phyloP scores from a whole-genome alignment of 1,139 yeast species.

The Blastobotrys niveus region DNA sequence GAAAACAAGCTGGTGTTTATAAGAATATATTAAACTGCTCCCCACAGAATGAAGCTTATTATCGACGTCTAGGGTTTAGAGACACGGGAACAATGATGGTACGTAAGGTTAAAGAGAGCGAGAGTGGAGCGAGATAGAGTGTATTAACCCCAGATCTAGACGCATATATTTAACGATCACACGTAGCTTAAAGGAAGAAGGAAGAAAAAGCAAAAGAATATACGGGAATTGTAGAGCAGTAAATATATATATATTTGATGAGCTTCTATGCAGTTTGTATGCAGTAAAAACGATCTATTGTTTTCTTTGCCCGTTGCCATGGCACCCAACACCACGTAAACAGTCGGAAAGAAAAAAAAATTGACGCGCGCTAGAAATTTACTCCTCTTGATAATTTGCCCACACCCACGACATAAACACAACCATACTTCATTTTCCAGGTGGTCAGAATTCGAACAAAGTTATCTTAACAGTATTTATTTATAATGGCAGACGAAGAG shows the following conservation, averaged over 20 bases:
- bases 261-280: background rate
- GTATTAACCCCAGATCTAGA: background rate
- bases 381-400: too few relatives aligned
- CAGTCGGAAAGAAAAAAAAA: too few relatives aligned
- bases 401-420: too few relatives aligned
- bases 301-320: too few relatives aligned
- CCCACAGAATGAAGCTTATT: constrained; percentile 59
- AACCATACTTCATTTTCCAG: too few relatives aligned
- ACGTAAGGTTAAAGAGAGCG: background rate
- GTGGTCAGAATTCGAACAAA: too few relatives aligned
- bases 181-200: background rate
- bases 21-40: constrained; percentile 75
- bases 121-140: background rate
- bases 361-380: background rate
- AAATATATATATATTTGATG: background rate
- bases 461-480: too few relatives aligned
- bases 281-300: background rate
- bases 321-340: background rate
- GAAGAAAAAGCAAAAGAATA: background rate
- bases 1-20: constrained; percentile 53
- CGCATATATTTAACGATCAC: constrained; percentile 1
- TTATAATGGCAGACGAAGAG: constrained; percentile 38
- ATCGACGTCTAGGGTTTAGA: constrained; percentile 63
- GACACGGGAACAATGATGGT: constrained; percentile 32
- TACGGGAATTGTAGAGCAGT: too few relatives aligned